A percentile compares a stretch with the other conserved stretches of the same genome.
These are phyloP conservation scores for Boletus fagicola DNA, from an alignment of 768 basidiomycete species.

Conservation along the genomic window DNA sequence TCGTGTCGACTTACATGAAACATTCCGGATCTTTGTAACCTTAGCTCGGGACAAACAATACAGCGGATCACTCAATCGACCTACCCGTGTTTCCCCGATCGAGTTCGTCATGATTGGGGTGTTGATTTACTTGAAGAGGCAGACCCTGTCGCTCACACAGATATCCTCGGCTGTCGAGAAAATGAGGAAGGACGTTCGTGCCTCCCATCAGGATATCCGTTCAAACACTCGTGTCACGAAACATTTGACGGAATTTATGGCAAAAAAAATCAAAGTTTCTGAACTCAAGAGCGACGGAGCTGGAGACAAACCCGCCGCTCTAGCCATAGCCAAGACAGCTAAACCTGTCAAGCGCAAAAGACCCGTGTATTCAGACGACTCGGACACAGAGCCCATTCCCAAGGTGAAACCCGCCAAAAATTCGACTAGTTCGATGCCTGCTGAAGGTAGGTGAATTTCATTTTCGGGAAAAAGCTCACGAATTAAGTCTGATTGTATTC, in stretches of 20 bases:
- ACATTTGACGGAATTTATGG: slow-evolving; percentile 33
- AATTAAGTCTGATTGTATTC: slow-evolving; percentile 1
- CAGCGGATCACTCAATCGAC: slow-evolving; percentile 33
- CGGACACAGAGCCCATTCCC: slow-evolving; percentile 15
- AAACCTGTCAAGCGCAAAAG: slow-evolving; percentile 31
- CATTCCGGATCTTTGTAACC: slow-evolving; percentile 35
- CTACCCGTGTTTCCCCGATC: slow-evolving; percentile 40
- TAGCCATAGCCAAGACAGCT: slow-evolving; percentile 4
- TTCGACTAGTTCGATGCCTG: background rate
- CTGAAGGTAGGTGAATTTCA: slow-evolving; percentile 17
- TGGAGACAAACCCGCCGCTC: slow-evolving; percentile 30
- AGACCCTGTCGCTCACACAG: slow-evolving; percentile 37
- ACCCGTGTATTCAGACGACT: slow-evolving; percentile 22
- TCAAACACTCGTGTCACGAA: slow-evolving; percentile 38
- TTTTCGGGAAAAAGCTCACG: background rate
- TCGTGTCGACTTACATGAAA: slow-evolving; percentile 30
- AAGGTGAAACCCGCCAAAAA: slow-evolving; percentile 19
- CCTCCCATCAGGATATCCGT: slow-evolving; percentile 40
- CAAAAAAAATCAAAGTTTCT: slow-evolving; percentile 32
- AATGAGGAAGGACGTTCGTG: slow-evolving; percentile 40
- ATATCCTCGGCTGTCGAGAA: slow-evolving; percentile 42
- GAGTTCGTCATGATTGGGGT: slow-evolving; percentile 46
- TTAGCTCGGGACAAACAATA: slow-evolving; percentile 35
- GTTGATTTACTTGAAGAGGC: slow-evolving; percentile 39
- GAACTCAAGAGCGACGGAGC: slow-evolving; percentile 34